A percentile compares a stretch with the other conserved stretches of the same genome.
Conservation (phyloP, 1,139 yeast genomes). For the Taphrina wiesneri region DNA sequence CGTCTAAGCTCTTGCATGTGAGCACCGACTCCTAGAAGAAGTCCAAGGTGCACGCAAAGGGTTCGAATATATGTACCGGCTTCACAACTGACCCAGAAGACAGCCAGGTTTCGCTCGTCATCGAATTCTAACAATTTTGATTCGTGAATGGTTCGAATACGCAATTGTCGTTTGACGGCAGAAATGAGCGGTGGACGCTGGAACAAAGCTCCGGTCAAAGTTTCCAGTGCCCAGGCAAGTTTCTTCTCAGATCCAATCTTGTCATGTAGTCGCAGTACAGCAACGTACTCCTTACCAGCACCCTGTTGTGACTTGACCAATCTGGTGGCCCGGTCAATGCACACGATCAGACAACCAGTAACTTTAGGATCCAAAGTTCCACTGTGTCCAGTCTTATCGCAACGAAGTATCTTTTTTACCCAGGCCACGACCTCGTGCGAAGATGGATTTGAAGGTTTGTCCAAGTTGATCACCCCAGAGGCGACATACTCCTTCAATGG, state of each 20-base stretch:
- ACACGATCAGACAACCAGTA: slow-evolving; percentile 95
- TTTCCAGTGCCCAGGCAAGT: slow-evolving; percentile 82
- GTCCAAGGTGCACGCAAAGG: slow-evolving; percentile 96
- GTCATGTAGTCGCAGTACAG: slow-evolving; percentile 94
- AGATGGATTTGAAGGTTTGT: slow-evolving; percentile 96
- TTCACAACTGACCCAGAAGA: slow-evolving; percentile 99
- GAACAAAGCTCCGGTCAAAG: slow-evolving; percentile 95
- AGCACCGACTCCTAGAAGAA: slow-evolving; percentile 97
- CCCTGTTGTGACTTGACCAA: slow-evolving; percentile 98
- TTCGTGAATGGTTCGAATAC: slow-evolving; percentile 97
- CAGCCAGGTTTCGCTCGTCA: slow-evolving; percentile 94
- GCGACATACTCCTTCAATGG: slow-evolving; percentile 86
- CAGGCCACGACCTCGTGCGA: slow-evolving; percentile 86
- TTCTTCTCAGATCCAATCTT: slow-evolving; percentile 88
- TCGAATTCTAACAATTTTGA: slow-evolving; percentile 94
- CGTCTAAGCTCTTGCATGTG: slow-evolving; percentile 99
- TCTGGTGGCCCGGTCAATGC: slow-evolving; percentile 97
- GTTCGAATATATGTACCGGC: slow-evolving; percentile 99
- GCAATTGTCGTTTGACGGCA: slow-evolving; percentile 97
- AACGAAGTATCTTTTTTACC: slow-evolving; percentile 89
- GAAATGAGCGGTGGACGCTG: slow-evolving; percentile 99
- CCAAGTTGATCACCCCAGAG: slow-evolving; percentile 94
- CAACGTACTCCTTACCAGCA: slow-evolving; percentile 99
- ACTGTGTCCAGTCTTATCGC: slow-evolving; percentile 95
- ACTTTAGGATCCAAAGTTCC: slow-evolving; percentile 99